Evolutionary conservation across 1,284 basidiomycete species (phyloP).

Genomic region (Sporisorium exsertum): DNA sequence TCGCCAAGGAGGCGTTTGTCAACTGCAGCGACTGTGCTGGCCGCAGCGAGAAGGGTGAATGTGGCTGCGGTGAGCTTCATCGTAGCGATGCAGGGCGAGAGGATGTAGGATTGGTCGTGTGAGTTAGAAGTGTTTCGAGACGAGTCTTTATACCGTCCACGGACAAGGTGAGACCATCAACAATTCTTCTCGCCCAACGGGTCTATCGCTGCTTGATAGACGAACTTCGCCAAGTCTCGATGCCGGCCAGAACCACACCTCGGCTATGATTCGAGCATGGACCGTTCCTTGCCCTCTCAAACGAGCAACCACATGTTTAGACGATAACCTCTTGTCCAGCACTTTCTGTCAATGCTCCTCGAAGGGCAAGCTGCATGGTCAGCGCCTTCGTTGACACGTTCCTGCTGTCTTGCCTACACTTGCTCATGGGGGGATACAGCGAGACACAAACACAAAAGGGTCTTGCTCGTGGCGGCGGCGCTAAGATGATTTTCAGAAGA

Average conservation of each 20-base stretch:
- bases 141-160: constrained; percentile 1
- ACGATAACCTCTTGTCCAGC: too few species aligned
- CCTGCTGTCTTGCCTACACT: constrained; percentile 35
- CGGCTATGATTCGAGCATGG: neutral
- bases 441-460: neutral
- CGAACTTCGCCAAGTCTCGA: neutral
- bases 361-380: neutral
- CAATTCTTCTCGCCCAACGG: neutral
- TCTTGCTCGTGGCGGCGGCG: neutral
- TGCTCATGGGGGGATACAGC: too few species aligned
- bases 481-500: constrained; percentile 8
- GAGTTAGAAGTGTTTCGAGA: constrained; percentile 2
- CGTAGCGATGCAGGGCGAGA: neutral
- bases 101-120: constrained; percentile 8
- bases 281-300: neutral
- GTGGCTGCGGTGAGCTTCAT: constrained; percentile 36
- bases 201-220: neutral
- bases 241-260: neutral
- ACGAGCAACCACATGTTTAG: neutral
- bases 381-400: constrained; percentile 20
- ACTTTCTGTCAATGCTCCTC: neutral
- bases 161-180: neutral
- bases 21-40: constrained; percentile 45
- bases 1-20: constrained; percentile 40
- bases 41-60: constrained; percentile 43